Evolutionary conservation across 306 rosid species (phyloP).

Genomic region (Quercus gilva): DNA sequence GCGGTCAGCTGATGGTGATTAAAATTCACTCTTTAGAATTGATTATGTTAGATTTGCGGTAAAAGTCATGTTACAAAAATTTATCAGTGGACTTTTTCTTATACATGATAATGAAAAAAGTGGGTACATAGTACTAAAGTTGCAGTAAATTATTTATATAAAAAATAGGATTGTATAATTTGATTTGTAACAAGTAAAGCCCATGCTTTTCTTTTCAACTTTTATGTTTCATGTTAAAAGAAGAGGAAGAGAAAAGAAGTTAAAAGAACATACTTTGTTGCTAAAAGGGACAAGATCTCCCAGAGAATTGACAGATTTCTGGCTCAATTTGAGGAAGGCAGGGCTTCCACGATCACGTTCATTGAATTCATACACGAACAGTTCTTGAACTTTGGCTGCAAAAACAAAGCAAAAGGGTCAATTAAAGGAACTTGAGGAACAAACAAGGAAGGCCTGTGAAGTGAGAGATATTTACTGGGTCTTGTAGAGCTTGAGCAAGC

Average conservation of each 20-base stretch:
- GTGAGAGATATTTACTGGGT: not conserved
- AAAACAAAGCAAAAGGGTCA: conserved; percentile 31
- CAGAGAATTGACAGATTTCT: conserved; percentile 52
- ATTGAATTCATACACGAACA: conserved; percentile 61
- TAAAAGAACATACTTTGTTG: conserved; percentile 43
- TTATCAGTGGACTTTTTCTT: too few relatives aligned
- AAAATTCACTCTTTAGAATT: too few relatives aligned
- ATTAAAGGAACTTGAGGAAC: not conserved
- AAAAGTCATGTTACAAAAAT: too few relatives aligned
- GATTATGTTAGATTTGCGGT: too few relatives aligned
- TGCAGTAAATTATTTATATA: too few relatives aligned
- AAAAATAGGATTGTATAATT: too few relatives aligned
- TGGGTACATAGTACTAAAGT: too few relatives aligned
- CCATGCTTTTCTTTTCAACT: not conserved
- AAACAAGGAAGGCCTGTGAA: not conserved
- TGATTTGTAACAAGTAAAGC: not conserved
- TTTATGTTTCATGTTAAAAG: too few relatives aligned
- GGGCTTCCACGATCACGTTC: conserved; percentile 74
- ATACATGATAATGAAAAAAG: too few relatives aligned
- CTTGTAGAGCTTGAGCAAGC: conserved; percentile 24
- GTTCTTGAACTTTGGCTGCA: conserved; percentile 58
- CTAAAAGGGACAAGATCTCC: conserved; percentile 79
- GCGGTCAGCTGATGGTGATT: too few relatives aligned
- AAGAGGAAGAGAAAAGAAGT: too few relatives aligned
- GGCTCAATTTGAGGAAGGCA: conserved; percentile 58